Percentiles rank a stretch among this genome's conserved stretches.
Evolutionary conservation across 2,329 filamentous ascomycete species (phyloP).

Genomic region (Hymenotorrendiella dingleyae): DNA sequence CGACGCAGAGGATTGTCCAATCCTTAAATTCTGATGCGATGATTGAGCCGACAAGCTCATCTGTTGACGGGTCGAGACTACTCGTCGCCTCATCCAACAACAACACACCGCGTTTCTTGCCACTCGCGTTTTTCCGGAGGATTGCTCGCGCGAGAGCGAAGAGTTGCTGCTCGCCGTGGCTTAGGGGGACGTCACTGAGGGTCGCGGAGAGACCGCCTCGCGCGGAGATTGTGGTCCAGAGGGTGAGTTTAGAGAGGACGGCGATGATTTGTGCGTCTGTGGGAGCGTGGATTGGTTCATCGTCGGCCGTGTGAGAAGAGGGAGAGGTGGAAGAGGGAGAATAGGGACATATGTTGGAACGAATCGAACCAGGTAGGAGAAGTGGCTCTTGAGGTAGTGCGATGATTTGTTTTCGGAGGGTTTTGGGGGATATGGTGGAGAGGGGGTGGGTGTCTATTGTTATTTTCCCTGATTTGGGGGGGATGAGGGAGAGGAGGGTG

Average conservation of each 20-base stretch:
- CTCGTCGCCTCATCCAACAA: constrained; percentile 39
- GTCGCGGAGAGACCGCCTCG: no score
- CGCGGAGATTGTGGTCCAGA: no score
- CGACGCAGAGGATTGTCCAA: constrained; percentile 39
- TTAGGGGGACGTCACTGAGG: constrained; percentile 63
- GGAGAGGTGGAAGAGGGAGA: constrained; percentile 34
- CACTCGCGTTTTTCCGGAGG: constrained; percentile 49
- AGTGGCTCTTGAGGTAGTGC: constrained; percentile 39
- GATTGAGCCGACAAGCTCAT: constrained; percentile 41
- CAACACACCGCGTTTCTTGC: constrained; percentile 35
- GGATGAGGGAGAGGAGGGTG: constrained; percentile 53
- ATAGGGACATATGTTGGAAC: constrained; percentile 34
- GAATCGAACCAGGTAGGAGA: constrained; percentile 33
- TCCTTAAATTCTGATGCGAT: constrained; percentile 43
- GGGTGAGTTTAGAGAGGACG: constrained; percentile 22
- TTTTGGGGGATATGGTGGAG: constrained; percentile 32
- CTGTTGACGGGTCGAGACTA: constrained; percentile 49
- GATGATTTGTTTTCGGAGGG: constrained; percentile 36
- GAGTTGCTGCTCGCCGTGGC: constrained; percentile 43
- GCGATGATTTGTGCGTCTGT: constrained; percentile 58
- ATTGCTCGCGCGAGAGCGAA: constrained; percentile 43
- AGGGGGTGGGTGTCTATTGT: constrained; percentile 38
- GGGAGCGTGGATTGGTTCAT: constrained; percentile 76
- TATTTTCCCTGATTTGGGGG: constrained; percentile 21
- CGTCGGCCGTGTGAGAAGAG: constrained; percentile 28